phyloP scores from a whole-genome alignment of 176 grass and related monocot genomes.

The Aegilops sharonensis region DNA sequence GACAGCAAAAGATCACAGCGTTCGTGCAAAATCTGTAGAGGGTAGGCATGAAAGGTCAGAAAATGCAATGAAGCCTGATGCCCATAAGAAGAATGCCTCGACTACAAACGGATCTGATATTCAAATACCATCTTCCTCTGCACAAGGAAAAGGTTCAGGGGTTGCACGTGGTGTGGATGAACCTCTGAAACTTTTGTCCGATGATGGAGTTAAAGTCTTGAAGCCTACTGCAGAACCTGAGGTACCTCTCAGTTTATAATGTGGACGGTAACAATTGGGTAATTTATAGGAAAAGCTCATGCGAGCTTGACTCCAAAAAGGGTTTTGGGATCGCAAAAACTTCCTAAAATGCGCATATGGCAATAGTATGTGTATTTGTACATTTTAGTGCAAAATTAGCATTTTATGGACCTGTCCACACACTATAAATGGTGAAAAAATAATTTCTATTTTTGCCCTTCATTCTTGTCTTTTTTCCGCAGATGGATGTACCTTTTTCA shows the following conservation, averaged over 20 bases:
- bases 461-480: neutral
- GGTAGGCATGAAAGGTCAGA: slow-evolving; percentile 74
- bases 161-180: slow-evolving; percentile 56
- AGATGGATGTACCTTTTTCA: neutral
- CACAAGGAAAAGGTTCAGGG: slow-evolving; percentile 56
- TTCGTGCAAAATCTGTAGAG: slow-evolving; percentile 68
- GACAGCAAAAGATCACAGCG: slow-evolving; percentile 52
- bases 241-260: slow-evolving; percentile 42
- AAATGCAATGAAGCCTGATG: slow-evolving; percentile 54
- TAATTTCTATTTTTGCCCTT: neutral
- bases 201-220: slow-evolving; percentile 60
- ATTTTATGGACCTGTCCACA: neutral
- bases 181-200: slow-evolving; percentile 50
- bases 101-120: slow-evolving; percentile 59
- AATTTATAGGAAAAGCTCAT: neutral
- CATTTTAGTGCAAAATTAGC: neutral
- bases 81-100: slow-evolving; percentile 52
- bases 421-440: neutral
- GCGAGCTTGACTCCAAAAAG: neutral
- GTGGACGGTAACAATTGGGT: neutral
- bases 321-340: neutral
- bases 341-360: neutral
- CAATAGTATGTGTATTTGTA: neutral
- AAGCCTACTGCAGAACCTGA: slow-evolving; percentile 71
- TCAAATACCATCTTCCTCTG: slow-evolving; percentile 42